phyloP scores from a whole-genome alignment of 129 eudicot genomes.

The Kitagawia praeruptora region DNA sequence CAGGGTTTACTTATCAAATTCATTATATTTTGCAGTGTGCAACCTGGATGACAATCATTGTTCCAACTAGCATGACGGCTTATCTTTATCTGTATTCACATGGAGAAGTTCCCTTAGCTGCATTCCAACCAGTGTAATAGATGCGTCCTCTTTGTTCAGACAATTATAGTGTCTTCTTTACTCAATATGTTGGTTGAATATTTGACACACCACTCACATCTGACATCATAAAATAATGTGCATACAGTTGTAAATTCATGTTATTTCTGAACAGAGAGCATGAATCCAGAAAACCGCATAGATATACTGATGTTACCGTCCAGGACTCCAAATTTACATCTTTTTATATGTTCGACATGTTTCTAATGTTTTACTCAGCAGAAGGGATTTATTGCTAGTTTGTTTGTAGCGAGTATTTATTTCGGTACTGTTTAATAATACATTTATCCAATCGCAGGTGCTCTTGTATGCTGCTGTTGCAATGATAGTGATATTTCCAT shows the following conservation, averaged over 20 bases:
- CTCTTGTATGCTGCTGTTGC: conserved; percentile 72
- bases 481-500: conserved; percentile 71
- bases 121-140: conserved; percentile 99
- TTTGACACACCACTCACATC: not conserved
- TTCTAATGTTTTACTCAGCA: not conserved
- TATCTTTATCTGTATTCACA: conserved; percentile 96
- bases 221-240: not conserved
- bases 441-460: conserved; percentile 49
- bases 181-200: not conserved
- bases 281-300: not conserved
- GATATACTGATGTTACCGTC: not conserved
- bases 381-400: not conserved
- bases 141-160: conserved; percentile 57
- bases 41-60: conserved; percentile 94
- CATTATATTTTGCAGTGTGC: conserved; percentile 64
- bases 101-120: conserved; percentile 94
- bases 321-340: not conserved
- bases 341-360: not conserved
- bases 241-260: not conserved
- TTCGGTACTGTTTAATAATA: not conserved
- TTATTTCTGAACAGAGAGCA: not conserved
- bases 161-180: conserved; percentile 2
- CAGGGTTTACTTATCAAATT: conserved; percentile 10
- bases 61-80: conserved; percentile 98
- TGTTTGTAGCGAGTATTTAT: not conserved